Percentiles rank a stretch among this genome's conserved stretches.
phyloP scores from a whole-genome alignment of 352 stramenopile genomes.

The Sclerospora graminicola region DNA sequence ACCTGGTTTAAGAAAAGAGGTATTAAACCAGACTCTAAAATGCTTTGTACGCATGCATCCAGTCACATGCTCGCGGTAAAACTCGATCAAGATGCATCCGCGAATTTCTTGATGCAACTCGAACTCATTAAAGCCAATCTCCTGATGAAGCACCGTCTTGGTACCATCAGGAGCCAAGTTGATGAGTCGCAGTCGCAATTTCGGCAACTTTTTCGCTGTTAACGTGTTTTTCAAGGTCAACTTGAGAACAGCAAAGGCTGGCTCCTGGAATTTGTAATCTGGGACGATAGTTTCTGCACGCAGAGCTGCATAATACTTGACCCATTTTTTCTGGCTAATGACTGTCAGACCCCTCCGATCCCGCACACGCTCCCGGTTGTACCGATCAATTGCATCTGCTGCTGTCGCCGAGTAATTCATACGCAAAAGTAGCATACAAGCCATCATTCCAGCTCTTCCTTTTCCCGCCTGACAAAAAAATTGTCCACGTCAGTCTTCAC shows the following conservation, averaged over 20 bases:
- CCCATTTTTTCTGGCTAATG: conserved; percentile 61
- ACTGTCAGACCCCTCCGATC: conserved; percentile 55
- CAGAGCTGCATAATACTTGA: conserved; percentile 46
- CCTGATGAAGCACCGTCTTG: conserved; percentile 38
- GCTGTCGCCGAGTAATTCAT: conserved; percentile 45
- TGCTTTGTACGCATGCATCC: conserved; percentile 44
- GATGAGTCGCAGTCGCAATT: conserved; percentile 43
- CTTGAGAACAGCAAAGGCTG: conserved; percentile 21
- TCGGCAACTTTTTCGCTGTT: conserved; percentile 23
- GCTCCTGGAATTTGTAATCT: conserved; percentile 12
- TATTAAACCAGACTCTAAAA: conserved; percentile 74
- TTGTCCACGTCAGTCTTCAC: too few species aligned
- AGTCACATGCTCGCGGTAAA: conserved; percentile 26
- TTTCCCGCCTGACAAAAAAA: conserved; percentile 38
- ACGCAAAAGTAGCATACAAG: conserved; percentile 57
- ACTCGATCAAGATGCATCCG: conserved; percentile 52
- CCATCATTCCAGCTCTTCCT: conserved; percentile 69
- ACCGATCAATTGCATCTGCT: conserved; percentile 41
- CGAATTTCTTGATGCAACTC: conserved; percentile 30
- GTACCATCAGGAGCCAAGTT: conserved; percentile 14
- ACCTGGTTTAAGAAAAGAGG: conserved; percentile 35
- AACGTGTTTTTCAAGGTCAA: conserved; percentile 32
- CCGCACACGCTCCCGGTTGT: conserved; percentile 52
- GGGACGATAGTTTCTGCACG: conserved; percentile 6
- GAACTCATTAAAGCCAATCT: conserved; percentile 40